A percentile compares a stretch with the other conserved stretches of the same genome.
phyloP scores from a whole-genome alignment of 2,329 filamentous ascomycete species.

The Aureobasidium uvarum region DNA sequence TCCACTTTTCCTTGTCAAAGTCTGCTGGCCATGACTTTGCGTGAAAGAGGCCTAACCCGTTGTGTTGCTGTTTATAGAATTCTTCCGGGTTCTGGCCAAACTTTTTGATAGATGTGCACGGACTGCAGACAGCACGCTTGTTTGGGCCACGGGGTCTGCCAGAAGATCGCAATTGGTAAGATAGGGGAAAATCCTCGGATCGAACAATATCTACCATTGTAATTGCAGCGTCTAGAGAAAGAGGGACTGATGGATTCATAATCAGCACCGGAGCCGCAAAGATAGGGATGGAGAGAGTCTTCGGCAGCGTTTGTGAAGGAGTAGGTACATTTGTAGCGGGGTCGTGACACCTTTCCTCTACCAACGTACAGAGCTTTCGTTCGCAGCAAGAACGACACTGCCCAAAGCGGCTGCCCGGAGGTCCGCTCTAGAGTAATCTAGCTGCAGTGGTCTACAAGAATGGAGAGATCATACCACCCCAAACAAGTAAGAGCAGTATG shows the following conservation, averaged over 20 bases:
- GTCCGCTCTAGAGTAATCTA: neutral
- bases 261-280: neutral
- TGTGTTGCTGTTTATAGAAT: slow-evolving; percentile 5
- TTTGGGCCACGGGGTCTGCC: neutral
- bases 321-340: too few species aligned
- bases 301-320: neutral
- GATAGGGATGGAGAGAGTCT: neutral
- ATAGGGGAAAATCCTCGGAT: neutral
- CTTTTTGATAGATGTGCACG: slow-evolving; percentile 1
- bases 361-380: neutral
- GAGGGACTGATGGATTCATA: neutral
- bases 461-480: slow-evolving; percentile 6
- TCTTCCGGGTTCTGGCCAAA: neutral
- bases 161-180: neutral
- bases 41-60: neutral
- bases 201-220: neutral
- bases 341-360: neutral
- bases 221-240: too few species aligned
- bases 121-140: neutral
- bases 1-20: too few species aligned
- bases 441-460: neutral
- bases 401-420: neutral
- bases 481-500: neutral
- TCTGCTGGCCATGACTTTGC: neutral
- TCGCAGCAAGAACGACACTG: neutral